These are phyloP conservation scores for sorghum (Sorghum bicolor) DNA, from an alignment of 176 grass and related monocot genomes.

Conservation along the genomic window Sorghum_bicolor_NCBIv3 NC_012878.2:1202001-1202500, in stretches of 20 bases:
- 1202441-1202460: conserved; percentile 44
- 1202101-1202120: neutral
- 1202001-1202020: neutral
- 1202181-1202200: no score
- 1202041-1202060: neutral
- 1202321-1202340: conserved; percentile 44
- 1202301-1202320: conserved; percentile 2
- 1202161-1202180: neutral
- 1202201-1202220: no score
- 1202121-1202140: no score
- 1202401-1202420: conserved; percentile 54
- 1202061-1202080: no score
- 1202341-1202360: conserved; percentile 54
- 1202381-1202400: conserved; percentile 59
- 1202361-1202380: conserved; percentile 26
- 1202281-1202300: conserved; percentile 54
- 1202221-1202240: conserved; percentile 21
- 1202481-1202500: conserved; percentile 41
- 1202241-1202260: conserved; percentile 41
- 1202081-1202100: neutral
- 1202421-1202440: conserved; percentile 41
- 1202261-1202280: conserved; percentile 48
- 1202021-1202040: neutral
- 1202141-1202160: neutral
- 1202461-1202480: conserved; percentile 53